Base-by-base conservation (phyloP, 495 filamentous ascomycete genomes). In the Rhypophila decipiens region DNA sequence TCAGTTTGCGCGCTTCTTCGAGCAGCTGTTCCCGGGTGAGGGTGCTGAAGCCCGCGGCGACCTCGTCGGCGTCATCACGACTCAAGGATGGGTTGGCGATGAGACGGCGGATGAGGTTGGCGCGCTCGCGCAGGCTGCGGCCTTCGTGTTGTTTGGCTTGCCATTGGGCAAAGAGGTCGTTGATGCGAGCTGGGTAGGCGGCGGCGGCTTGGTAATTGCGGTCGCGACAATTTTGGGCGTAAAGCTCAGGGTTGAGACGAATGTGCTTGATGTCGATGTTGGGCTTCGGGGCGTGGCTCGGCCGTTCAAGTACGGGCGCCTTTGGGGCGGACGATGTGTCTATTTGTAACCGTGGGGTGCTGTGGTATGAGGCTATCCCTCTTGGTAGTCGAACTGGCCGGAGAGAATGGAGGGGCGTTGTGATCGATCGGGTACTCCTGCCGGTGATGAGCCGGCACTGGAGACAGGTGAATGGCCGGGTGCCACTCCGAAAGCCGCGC, bases 261-360 rank as follows among this genome's bases (percentile, higher is more conserved):
- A 98, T 95, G 66, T 90, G 83, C 62, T 87, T 95, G 63, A 95
- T 72, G 65, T 96, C 83, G 41, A 90, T 75, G 17, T 70, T 73
- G 7, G 86, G 76, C 57, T 89, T 95, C 5, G 90, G 91, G 12
- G 89, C 91, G 37, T 79, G 86, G 11, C 87, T 73, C 0, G 85
- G 82, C 10, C 48, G 52, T 10, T 29, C 44, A 4, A 15, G 18
- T n/a, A 34, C 15, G 1, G 49, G 11, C 20, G 36, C 29, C 10
- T 17, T 11, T n/a, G 45, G 40, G 38, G 17, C n/a, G 34, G 37
- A 10, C 29, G 50, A 24, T 46, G 45, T 10, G 36, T 46, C 19
- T 44, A 24, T 17, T 55, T 38, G 24, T n/a, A 44, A 51, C 12
- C 23, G 22, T n/a, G 31, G 41, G 17, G 55, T 42, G 40, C 37